Conservation (phyloP, 164 flowering plant species). For the Buxus sempervirens region DNA sequence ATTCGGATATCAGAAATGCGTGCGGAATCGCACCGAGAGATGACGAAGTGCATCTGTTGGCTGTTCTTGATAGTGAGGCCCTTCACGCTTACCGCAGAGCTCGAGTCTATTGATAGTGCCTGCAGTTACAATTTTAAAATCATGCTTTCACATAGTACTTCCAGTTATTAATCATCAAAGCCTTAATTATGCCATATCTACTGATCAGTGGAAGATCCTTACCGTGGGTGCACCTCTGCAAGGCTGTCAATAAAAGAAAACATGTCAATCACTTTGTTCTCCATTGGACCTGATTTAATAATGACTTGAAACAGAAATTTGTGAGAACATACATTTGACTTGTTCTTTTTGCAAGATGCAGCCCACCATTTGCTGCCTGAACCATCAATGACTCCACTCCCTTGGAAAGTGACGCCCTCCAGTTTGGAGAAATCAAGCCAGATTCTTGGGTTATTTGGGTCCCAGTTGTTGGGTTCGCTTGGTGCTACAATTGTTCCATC, state of each 20-base stretch:
- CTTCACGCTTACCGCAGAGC: conserved; percentile 60
- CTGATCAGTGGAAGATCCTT: conserved; percentile 22
- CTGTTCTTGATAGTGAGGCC: conserved; percentile 75
- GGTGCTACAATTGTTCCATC: conserved; percentile 86
- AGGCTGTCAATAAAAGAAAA: conserved; percentile 50
- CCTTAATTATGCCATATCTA: too few relatives aligned
- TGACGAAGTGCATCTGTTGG: conserved; percentile 85
- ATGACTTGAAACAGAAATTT: not conserved
- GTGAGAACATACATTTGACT: conserved; percentile 49
- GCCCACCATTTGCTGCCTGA: conserved; percentile 98
- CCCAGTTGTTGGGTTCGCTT: conserved; percentile 79
- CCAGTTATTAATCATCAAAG: not conserved
- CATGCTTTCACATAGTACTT: not conserved
- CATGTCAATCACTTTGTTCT: not conserved
- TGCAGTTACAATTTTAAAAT: conserved; percentile 22
- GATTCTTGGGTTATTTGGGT: conserved; percentile 50
- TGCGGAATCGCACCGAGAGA: conserved; percentile 54
- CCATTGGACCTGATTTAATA: not conserved
- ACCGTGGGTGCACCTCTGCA: conserved; percentile 89
- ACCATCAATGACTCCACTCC: conserved; percentile 87
- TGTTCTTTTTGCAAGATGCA: conserved; percentile 90
- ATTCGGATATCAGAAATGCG: conserved; percentile 46
- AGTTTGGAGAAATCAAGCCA: conserved; percentile 84
- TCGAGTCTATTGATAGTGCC: conserved; percentile 89
- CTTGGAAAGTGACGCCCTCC: conserved; percentile 60